phyloP scores from a whole-genome alignment of 139 green algal species.

The Gonium pectorale region DNA sequence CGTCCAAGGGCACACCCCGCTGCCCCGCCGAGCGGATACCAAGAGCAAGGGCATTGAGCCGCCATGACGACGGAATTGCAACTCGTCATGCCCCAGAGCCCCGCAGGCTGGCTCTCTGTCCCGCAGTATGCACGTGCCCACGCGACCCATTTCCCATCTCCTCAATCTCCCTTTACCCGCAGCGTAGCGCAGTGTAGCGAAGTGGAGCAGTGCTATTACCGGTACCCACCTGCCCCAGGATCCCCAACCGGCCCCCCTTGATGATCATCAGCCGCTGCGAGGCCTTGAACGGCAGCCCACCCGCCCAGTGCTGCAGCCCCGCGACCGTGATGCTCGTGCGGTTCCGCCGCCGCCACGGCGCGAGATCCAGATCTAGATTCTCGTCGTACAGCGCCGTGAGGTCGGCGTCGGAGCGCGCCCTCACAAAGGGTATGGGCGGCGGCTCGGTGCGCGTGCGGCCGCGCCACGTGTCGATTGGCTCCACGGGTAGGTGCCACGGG shows the following conservation, averaged over 20 bases:
- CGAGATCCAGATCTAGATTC: conserved; percentile 25
- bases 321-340: not conserved
- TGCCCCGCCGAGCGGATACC: too few species aligned
- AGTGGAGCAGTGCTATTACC: too few species aligned
- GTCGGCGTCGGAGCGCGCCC: not conserved
- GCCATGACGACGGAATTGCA: too few species aligned
- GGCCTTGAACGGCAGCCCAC: not conserved
- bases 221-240: conserved; percentile 2
- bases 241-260: conserved; percentile 5
- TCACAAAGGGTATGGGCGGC: not conserved
- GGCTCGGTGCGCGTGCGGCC: not conserved
- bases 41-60: too few species aligned
- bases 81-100: too few species aligned
- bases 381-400: conserved; percentile 13
- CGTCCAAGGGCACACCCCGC: too few species aligned
- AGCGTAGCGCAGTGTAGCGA: too few species aligned
- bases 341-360: conserved; percentile 4
- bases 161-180: too few species aligned
- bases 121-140: too few species aligned
- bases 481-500: not conserved
- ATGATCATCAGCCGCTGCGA: conserved; percentile 1
- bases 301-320: not conserved
- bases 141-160: too few species aligned
- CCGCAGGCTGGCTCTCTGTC: too few species aligned
- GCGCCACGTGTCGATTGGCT: not conserved